These are phyloP conservation scores for Gloeophyllum trabeum DNA, from an alignment of 768 basidiomycete genomes.

Conservation along the genomic window DNA sequence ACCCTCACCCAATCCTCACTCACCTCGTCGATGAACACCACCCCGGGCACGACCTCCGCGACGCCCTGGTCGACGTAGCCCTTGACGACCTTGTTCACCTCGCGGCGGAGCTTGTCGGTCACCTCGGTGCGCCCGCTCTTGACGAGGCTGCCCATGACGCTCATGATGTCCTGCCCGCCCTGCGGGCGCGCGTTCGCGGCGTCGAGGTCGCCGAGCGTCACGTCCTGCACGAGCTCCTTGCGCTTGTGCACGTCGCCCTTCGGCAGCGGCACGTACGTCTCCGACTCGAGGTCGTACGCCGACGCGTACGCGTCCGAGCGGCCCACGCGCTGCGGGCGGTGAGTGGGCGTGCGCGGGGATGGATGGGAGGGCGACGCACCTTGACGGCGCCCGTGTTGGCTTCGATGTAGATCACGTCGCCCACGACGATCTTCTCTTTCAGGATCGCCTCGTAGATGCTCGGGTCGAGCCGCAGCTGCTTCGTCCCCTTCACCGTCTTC, in stretches of 20 bases:
- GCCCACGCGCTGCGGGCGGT: slow-evolving; percentile 65
- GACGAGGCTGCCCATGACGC: slow-evolving; percentile 86
- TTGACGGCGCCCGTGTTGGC: slow-evolving; percentile 91
- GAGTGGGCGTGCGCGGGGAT: neutral
- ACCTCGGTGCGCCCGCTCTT: slow-evolving; percentile 93
- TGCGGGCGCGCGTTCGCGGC: slow-evolving; percentile 94
- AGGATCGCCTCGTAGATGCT: slow-evolving; percentile 95
- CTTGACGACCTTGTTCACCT: slow-evolving; percentile 97
- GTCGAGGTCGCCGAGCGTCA: slow-evolving; percentile 90
- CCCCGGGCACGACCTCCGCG: slow-evolving; percentile 94
- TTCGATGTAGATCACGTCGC: slow-evolving; percentile 96
- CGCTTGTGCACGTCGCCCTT: slow-evolving; percentile 95
- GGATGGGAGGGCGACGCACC: slow-evolving; percentile 27
- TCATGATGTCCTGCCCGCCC: slow-evolving; percentile 96
- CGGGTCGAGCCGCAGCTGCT: slow-evolving; percentile 89
- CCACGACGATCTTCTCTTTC: slow-evolving; percentile 93
- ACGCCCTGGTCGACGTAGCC: slow-evolving; percentile 97
- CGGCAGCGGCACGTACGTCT: slow-evolving; percentile 95
- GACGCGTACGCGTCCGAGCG: slow-evolving; percentile 96
- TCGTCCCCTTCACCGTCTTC: slow-evolving; percentile 80
- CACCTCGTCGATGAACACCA: slow-evolving; percentile 98
- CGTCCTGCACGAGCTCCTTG: slow-evolving; percentile 92
- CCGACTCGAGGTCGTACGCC: slow-evolving; percentile 95
- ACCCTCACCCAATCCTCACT: slow-evolving; percentile 8
- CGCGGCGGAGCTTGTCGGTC: slow-evolving; percentile 88